Base-by-base conservation (phyloP, 2,329 filamentous ascomycete species). In the Claviceps paspali region DNA sequence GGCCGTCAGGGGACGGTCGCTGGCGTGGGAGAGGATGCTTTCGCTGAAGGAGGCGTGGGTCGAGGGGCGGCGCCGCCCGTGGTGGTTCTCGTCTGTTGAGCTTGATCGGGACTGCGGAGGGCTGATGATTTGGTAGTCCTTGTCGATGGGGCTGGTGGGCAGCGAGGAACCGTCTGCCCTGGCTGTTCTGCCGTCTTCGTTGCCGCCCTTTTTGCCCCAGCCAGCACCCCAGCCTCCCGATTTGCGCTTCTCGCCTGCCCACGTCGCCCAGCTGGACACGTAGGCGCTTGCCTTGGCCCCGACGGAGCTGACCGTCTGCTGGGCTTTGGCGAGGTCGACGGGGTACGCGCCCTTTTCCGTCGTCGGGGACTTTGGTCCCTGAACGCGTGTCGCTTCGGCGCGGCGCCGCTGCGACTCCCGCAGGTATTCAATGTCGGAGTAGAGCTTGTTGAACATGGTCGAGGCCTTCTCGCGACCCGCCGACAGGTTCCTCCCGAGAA, bases 381-480 rank as follows among this genome's bases (percentile, higher is more conserved):
- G 43, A 31, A 42, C 29, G 46, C 43, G 50, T 48, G 49, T 52
- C 49, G 68, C 51, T 45, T 71, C 50, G 34, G 54, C 48, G 28
- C 65, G 47, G 38, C 62, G 46, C 27, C 63, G 41, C 45, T 70
- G 53, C 45, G 65, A 56, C 53, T 70, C 59, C 38, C 64, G 50
- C 50, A 68, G 58, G 56, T 53, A 52, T 59, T 96, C 88, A 60
- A 96, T 82, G 48, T 96, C 88, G 0, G 84, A 74, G 67, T 92
- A 96, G 21, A 96, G 67, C 50, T 76, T 86, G 55, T 82, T 92
- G 57, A 95, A 84, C 27, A 91, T 79, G 4, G 76, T 80, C 15
- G 80, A 86, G 1, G 93, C 83, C 60, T 88, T 92, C 50, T 91
- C 85, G 38, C 82, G 79, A 0, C 91, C 87, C 1, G 81, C 84